phyloP scores from a whole-genome alignment of 129 eudicot genomes.

The Sambucus nigra region DNA sequence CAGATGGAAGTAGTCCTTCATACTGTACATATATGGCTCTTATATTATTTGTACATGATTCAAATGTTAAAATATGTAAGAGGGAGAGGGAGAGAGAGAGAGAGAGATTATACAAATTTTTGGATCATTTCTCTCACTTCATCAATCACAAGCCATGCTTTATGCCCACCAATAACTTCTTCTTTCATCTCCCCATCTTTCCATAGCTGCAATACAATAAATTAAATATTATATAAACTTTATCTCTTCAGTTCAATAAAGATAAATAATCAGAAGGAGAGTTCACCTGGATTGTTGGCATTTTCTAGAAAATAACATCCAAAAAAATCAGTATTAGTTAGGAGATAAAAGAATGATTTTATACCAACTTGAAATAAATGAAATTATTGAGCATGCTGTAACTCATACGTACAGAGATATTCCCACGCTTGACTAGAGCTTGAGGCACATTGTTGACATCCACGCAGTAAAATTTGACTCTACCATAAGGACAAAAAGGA shows the following conservation, averaged over 20 bases:
- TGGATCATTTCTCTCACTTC: constrained; percentile 87
- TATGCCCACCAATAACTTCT: constrained; percentile 97
- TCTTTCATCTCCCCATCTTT: constrained; percentile 95
- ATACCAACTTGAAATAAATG: not conserved
- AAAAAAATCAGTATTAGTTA: constrained; percentile 3
- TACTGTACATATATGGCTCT: not conserved
- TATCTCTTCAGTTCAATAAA: not conserved
- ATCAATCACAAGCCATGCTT: constrained; percentile 95
- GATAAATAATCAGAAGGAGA: not conserved
- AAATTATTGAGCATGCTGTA: not conserved
- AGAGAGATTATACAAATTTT: constrained; percentile 31
- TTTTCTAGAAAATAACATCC: constrained; percentile 44
- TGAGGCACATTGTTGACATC: constrained; percentile 97
- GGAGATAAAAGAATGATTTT: not conserved
- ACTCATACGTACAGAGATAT: constrained; percentile 53
- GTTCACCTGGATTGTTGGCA: constrained; percentile 98
- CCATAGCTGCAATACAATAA: constrained; percentile 59
- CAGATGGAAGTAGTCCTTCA: no score
- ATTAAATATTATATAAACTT: not conserved
- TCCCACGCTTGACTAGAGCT: constrained; percentile 85
- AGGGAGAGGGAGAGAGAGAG: not conserved
- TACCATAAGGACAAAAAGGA: constrained; percentile 12
- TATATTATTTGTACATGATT: not conserved
- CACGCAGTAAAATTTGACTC: constrained; percentile 66
- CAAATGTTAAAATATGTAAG: no score